Evolutionary conservation across 2,329 filamentous ascomycete genomes (phyloP).

Genomic region (Calonectria honghensis): DNA sequence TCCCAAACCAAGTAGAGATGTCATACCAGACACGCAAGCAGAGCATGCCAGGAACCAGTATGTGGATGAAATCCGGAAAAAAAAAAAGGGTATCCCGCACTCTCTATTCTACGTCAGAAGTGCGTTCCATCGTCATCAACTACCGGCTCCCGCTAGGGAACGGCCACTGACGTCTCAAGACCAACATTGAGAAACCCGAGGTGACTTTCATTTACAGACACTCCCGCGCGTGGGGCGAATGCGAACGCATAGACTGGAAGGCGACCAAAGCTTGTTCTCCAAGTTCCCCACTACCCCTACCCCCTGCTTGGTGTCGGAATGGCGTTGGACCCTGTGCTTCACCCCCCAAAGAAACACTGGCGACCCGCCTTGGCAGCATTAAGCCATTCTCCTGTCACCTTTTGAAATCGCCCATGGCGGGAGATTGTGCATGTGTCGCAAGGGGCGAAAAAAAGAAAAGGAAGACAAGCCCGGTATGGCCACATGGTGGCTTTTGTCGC

Average conservation of each 20-base stretch:
- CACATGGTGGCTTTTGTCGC: slow-evolving; percentile 39
- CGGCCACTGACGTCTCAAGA: slow-evolving; percentile 17
- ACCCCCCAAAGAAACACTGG: slow-evolving; percentile 40
- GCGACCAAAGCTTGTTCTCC: slow-evolving; percentile 27
- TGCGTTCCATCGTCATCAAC: slow-evolving; percentile 15
- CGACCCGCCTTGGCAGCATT: slow-evolving; percentile 51
- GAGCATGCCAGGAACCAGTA: background rate
- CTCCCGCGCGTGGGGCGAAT: slow-evolving; percentile 35
- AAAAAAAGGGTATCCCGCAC: background rate
- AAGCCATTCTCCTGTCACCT: slow-evolving; percentile 46
- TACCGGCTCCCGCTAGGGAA: slow-evolving; percentile 4
- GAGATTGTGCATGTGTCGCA: slow-evolving; percentile 40
- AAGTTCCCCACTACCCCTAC: slow-evolving; percentile 41
- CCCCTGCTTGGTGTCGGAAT: slow-evolving; percentile 49
- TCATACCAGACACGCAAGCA: slow-evolving; percentile 1
- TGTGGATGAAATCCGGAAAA: background rate
- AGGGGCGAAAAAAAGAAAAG: slow-evolving; percentile 25
- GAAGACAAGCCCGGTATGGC: slow-evolving; percentile 27
- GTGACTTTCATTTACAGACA: slow-evolving; percentile 45
- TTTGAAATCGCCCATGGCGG: slow-evolving; percentile 11
- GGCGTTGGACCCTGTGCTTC: slow-evolving; percentile 48
- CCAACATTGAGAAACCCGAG: slow-evolving; percentile 36
- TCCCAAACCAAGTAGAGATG: background rate
- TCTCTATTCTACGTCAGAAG: background rate
- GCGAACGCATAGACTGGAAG: slow-evolving; percentile 37